phyloP scores from a whole-genome alignment of 2,329 filamentous ascomycete species.

The Aspergillus melleus region DNA sequence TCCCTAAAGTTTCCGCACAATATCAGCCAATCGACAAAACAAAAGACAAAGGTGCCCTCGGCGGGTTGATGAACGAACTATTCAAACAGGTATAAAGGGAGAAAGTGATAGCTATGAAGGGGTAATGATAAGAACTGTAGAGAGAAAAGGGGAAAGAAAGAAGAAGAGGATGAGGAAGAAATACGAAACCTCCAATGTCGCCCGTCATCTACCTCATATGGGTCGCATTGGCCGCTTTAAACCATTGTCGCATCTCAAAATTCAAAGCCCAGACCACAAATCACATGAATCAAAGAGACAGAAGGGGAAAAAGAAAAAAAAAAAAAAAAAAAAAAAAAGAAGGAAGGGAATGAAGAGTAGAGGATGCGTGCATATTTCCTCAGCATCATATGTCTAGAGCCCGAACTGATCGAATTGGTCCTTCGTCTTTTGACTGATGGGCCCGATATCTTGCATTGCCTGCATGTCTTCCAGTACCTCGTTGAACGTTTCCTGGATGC shows the following conservation, averaged over 20 bases:
- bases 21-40: background rate
- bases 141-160: constrained; percentile 7
- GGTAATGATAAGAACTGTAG: background rate
- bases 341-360: background rate
- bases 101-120: constrained; percentile 2
- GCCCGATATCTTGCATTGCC: constrained; percentile 50
- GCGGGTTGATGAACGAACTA: background rate
- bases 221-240: background rate
- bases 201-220: background rate
- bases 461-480: constrained; percentile 60
- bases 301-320: background rate
- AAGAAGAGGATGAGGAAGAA: background rate
- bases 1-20: background rate
- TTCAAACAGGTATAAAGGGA: constrained; percentile 7
- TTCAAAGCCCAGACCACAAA: background rate
- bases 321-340: background rate
- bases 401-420: constrained; percentile 25
- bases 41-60: background rate
- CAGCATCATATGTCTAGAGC: background rate
- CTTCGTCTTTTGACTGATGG: constrained; percentile 37
- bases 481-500: constrained; percentile 71
- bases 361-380: background rate
- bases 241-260: background rate
- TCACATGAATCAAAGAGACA: background rate
- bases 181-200: background rate